phyloP scores from a whole-genome alignment of 345 rosid species.

The Isatis tinctoria region DNA sequence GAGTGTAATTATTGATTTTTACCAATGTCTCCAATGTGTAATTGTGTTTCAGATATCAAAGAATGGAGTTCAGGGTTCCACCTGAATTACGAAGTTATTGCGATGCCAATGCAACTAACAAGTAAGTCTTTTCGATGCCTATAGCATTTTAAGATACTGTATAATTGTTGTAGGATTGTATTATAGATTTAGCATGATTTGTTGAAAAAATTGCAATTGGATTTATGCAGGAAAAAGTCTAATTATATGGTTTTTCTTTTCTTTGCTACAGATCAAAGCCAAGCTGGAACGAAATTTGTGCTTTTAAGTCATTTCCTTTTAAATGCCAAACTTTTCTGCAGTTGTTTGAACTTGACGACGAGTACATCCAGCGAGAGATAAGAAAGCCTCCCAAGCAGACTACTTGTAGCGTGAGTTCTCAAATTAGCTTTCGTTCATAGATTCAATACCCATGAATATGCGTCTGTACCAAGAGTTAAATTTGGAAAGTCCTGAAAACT shows the following conservation, averaged over 20 bases:
- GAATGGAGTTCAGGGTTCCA: slow-evolving; percentile 88
- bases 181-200: neutral
- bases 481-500: neutral
- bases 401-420: slow-evolving; percentile 65
- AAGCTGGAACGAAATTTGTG: slow-evolving; percentile 78
- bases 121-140: slow-evolving; percentile 42
- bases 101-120: slow-evolving; percentile 45
- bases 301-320: slow-evolving; percentile 71
- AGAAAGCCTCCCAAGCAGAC: slow-evolving; percentile 63
- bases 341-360: slow-evolving; percentile 83
- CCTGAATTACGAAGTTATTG: slow-evolving; percentile 57
- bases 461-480: neutral
- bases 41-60: slow-evolving; percentile 68
- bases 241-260: slow-evolving; percentile 2
- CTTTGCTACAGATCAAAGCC: slow-evolving; percentile 46
- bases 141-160: neutral
- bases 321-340: slow-evolving; percentile 74
- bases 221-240: neutral
- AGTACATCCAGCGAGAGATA: slow-evolving; percentile 85
- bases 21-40: neutral
- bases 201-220: neutral
- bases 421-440: slow-evolving; percentile 2
- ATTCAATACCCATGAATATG: neutral
- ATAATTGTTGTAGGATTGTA: neutral
- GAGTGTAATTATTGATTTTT: neutral